These are phyloP conservation scores for Syzygium aqueum DNA, from an alignment of 345 rosid species.

Conservation along the genomic window DNA sequence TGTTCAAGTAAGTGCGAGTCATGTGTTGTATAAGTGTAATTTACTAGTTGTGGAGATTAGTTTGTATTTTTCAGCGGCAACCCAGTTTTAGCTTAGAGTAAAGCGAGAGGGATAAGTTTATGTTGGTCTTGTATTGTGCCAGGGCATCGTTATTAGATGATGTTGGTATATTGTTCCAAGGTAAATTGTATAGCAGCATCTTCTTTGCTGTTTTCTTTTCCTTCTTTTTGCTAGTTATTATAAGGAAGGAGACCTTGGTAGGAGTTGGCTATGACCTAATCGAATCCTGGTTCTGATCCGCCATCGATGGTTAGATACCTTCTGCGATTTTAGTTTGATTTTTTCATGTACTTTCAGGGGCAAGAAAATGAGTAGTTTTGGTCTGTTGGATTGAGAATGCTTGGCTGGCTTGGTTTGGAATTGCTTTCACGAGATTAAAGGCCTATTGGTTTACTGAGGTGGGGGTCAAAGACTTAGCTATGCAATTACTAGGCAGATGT, in stretches of 20 bases:
- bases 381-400: too few relatives aligned
- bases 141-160: background rate
- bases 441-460: background rate
- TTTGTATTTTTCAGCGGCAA: background rate
- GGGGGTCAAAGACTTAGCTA: background rate
- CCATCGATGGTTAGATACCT: background rate
- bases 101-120: background rate
- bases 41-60: background rate
- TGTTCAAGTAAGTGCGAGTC: constrained; percentile 55
- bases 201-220: background rate
- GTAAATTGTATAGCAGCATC: background rate
- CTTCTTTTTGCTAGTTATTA: background rate
- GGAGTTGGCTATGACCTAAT: background rate
- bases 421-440: too few relatives aligned
- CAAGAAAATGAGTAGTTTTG: background rate
- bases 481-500: background rate
- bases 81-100: accelerated
- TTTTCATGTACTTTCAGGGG: accelerated
- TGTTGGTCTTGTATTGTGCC: background rate
- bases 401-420: background rate
- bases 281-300: accelerated
- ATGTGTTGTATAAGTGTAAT: too few relatives aligned
- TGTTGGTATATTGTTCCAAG: background rate
- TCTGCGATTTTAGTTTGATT: background rate
- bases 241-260: background rate